Evolutionary conservation across 2,329 filamentous ascomycete species (phyloP).

Genomic region (Neonectria neomacrospora): DNA sequence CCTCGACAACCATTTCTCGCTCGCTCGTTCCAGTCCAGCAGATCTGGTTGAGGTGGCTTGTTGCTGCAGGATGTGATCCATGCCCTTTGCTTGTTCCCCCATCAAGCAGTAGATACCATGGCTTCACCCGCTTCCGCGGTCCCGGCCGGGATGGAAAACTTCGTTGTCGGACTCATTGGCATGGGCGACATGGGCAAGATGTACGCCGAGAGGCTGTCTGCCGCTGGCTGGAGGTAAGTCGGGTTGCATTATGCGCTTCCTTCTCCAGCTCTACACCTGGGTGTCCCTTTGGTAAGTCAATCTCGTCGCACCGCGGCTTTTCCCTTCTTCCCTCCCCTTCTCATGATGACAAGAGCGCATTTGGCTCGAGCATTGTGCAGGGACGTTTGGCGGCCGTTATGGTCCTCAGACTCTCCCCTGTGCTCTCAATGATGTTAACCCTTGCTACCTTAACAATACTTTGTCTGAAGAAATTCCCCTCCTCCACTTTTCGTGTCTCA

Average conservation of each 20-base stretch:
- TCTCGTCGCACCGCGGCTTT: constrained; percentile 11
- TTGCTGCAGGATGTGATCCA: constrained; percentile 44
- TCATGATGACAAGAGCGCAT: constrained; percentile 99
- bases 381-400: constrained; percentile 75
- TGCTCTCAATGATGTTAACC: constrained; percentile 97
- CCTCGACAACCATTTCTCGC: constrained; percentile 25
- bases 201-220: constrained; percentile 90
- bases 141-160: constrained; percentile 68
- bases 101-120: constrained; percentile 46
- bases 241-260: constrained; percentile 22
- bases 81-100: constrained; percentile 39
- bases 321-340: constrained; percentile 28
- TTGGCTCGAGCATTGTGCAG: constrained; percentile 98
- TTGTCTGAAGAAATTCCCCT: constrained; percentile 77
- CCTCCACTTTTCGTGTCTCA: constrained; percentile 18
- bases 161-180: constrained; percentile 92
- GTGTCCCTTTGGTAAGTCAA: constrained; percentile 39
- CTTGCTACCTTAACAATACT: constrained; percentile 90
- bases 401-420: constrained; percentile 70
- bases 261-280: constrained; percentile 24
- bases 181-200: constrained; percentile 99
- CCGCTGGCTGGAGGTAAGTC: constrained; percentile 92
- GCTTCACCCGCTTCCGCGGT: constrained; percentile 41
- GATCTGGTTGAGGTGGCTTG: constrained; percentile 30
- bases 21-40: constrained; percentile 24